Conservation (phyloP, 345 rosid species). For the Aegle marmelos region DNA sequence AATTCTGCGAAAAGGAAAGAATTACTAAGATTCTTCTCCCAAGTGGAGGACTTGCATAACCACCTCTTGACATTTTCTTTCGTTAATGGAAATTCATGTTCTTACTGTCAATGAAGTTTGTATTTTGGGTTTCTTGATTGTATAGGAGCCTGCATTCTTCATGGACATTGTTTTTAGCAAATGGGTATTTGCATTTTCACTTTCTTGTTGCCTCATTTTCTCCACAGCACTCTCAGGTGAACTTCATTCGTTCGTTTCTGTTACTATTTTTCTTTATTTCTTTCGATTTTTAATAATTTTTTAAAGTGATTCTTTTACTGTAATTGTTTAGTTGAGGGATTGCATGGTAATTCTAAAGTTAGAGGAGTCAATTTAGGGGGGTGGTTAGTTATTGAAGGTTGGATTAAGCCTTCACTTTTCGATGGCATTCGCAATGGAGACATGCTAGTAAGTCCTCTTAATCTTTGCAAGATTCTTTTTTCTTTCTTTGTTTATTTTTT, state of each 20-base stretch:
- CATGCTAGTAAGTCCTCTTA: conserved; percentile 56
- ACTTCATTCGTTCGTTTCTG: not conserved
- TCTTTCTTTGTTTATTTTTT: not conserved
- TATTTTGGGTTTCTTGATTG: conserved; percentile 28
- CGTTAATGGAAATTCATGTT: conserved; percentile 16
- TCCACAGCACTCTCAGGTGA: conserved; percentile 43
- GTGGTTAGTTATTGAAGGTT: conserved; percentile 80
- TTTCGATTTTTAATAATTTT: not conserved
- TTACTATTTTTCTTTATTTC: conserved; percentile 3
- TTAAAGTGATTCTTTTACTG: not conserved
- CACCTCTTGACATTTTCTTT: not conserved
- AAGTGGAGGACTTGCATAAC: conserved; percentile 4
- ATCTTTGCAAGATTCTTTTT: not conserved
- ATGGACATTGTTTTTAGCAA: conserved; percentile 49
- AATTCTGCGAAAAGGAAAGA: conserved; percentile 46
- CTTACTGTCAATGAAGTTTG: conserved; percentile 20
- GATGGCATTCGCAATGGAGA: conserved; percentile 69
- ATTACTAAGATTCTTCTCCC: conserved; percentile 28
- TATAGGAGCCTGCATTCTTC: conserved; percentile 35
- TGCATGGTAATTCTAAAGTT: conserved; percentile 55
- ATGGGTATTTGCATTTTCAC: conserved; percentile 51
- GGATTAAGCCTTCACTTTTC: conserved; percentile 79
- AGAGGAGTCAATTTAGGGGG: conserved; percentile 77
- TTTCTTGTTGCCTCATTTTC: conserved; percentile 39
- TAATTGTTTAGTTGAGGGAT: conserved; percentile 50